Evolutionary conservation across 495 filamentous ascomycete genomes (phyloP).

Genomic region (Immersiella caudata): DNA sequence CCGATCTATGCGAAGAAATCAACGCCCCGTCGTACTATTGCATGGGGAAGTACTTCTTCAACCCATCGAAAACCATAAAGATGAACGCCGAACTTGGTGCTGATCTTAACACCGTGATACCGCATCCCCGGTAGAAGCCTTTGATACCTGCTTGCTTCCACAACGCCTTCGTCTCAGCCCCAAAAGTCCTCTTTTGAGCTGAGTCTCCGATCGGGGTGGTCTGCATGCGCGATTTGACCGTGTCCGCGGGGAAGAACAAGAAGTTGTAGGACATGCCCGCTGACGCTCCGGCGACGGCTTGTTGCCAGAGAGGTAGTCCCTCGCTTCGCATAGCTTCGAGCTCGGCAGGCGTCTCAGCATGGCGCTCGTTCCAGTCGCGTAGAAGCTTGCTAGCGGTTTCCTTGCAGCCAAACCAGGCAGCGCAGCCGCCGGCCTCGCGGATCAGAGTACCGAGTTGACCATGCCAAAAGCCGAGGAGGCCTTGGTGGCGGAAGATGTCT

Average conservation of each 20-base stretch:
- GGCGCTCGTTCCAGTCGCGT: conserved; percentile 43
- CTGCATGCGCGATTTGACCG: conserved; percentile 95
- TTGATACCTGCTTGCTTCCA: conserved; percentile 81
- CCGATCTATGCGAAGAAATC: not conserved
- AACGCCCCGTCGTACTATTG: conserved; percentile 27
- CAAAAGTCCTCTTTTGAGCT: conserved; percentile 63
- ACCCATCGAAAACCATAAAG: conserved; percentile 86
- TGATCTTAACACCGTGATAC: conserved; percentile 84
- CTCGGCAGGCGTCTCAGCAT: conserved; percentile 35
- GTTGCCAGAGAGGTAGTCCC: conserved; percentile 71
- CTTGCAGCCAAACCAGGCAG: conserved; percentile 94
- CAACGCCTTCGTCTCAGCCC: conserved; percentile 64
- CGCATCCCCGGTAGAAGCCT: conserved; percentile 90
- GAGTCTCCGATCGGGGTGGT: conserved; percentile 68
- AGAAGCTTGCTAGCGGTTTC: conserved; percentile 77
- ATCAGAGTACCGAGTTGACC: conserved; percentile 93
- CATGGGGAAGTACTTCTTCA: conserved; percentile 66
- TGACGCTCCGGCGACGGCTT: conserved; percentile 83
- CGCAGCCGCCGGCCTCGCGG: conserved; percentile 88
- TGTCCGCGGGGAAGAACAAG: conserved; percentile 94
- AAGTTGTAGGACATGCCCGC: conserved; percentile 96
- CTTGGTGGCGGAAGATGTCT: conserved; percentile 78
- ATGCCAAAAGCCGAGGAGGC: conserved; percentile 87
- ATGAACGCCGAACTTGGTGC: conserved; percentile 97
- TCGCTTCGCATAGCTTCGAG: conserved; percentile 35